These are phyloP conservation scores for Auricularia sp. DNA, from an alignment of 768 basidiomycete species.

Conservation along the genomic window DNA sequence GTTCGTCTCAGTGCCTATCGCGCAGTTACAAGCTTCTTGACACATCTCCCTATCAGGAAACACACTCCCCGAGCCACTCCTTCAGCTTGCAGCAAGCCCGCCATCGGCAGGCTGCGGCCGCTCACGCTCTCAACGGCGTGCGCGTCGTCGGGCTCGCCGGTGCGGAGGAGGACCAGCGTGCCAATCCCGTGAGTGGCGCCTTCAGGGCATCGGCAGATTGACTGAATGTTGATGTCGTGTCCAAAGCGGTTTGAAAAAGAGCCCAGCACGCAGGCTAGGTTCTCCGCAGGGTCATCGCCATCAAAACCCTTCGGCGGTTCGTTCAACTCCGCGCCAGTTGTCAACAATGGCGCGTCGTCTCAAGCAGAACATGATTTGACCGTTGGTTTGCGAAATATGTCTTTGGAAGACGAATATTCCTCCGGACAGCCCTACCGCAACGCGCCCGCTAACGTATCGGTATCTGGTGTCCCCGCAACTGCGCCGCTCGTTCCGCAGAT, in stretches of 20 bases:
- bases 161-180: constrained; percentile 35
- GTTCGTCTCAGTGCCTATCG: neutral
- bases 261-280: neutral
- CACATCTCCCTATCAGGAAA: constrained; percentile 27
- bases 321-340: constrained; percentile 23
- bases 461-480: constrained; percentile 20
- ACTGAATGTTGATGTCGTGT: neutral
- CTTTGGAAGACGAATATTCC: constrained; percentile 43
- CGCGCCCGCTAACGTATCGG: constrained; percentile 20
- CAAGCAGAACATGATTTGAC: constrained; percentile 42
- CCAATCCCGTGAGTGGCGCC: constrained; percentile 43
- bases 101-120: constrained; percentile 34
- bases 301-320: neutral
- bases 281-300: constrained; percentile 1
- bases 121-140: constrained; percentile 31
- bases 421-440: constrained; percentile 30
- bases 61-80: constrained; percentile 21
- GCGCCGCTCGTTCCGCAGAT: constrained; percentile 24
- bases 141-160: constrained; percentile 28
- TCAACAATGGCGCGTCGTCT: constrained; percentile 27
- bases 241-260: constrained; percentile 1
- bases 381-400: constrained; percentile 51
- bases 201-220: constrained; percentile 40
- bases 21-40: constrained; percentile 3
- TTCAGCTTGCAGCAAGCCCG: constrained; percentile 37